phyloP scores from a whole-genome alignment of 768 basidiomycete genomes.

The Daedalea quercina region DNA sequence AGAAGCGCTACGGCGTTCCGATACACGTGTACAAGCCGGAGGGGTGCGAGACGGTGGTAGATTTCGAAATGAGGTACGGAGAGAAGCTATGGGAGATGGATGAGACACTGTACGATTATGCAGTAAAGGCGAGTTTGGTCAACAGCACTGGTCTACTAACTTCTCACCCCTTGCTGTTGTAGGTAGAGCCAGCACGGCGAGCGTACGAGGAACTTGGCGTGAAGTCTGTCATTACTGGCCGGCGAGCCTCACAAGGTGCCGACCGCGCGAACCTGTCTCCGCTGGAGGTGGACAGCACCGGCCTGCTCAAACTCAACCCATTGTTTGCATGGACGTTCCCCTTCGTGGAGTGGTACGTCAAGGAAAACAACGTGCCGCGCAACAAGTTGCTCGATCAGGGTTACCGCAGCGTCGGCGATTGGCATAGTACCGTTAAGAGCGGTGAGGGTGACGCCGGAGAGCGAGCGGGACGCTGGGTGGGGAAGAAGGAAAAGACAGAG shows the following conservation, averaged over 20 bases:
- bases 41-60: conserved; percentile 54
- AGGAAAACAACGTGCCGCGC: conserved; percentile 73
- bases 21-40: conserved; percentile 78
- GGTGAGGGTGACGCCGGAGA: conserved; percentile 66
- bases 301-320: conserved; percentile 91
- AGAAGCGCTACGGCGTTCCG: conserved; percentile 61
- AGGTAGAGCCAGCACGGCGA: conserved; percentile 91
- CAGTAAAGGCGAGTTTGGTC: conserved; percentile 65
- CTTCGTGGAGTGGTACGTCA: conserved; percentile 80
- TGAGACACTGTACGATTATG: conserved; percentile 84
- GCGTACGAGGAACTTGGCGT: conserved; percentile 80
- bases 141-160: background rate
- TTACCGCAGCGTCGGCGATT: conserved; percentile 94
- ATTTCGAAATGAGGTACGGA: conserved; percentile 80
- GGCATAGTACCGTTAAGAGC: conserved; percentile 87
- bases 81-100: conserved; percentile 81
- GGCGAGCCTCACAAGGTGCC: conserved; percentile 90
- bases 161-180: background rate
- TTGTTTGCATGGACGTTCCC: conserved; percentile 83
- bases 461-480: conserved; percentile 89
- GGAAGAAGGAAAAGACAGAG: conserved; percentile 80
- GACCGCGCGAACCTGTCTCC: conserved; percentile 78
- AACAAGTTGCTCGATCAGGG: conserved; percentile 87
- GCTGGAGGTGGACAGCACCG: conserved; percentile 86
- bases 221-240: conserved; percentile 88